Conservation (phyloP, 371 early-diverging fungal genomes). For the Syncephalastrum racemosum region DNA sequence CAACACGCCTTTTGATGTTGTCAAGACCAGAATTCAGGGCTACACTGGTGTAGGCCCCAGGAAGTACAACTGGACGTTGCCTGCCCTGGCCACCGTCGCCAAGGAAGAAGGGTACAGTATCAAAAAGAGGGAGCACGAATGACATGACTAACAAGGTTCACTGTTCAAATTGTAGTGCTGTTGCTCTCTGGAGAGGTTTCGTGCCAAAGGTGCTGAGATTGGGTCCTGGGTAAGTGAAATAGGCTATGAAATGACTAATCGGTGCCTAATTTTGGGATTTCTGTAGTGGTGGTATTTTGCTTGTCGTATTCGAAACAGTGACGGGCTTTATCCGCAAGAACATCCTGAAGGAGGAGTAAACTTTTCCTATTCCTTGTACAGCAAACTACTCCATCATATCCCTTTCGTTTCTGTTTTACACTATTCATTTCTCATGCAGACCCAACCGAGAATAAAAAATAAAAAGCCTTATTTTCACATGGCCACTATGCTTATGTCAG, state of each 20-base stretch:
- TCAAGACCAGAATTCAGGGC: conserved; percentile 95
- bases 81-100: conserved; percentile 81
- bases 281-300: conserved; percentile 70
- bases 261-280: background rate
- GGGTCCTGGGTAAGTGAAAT: conserved; percentile 82
- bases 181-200: conserved; percentile 95
- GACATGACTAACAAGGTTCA: background rate
- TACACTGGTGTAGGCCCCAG: conserved; percentile 60
- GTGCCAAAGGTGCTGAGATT: conserved; percentile 96
- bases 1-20: conserved; percentile 97
- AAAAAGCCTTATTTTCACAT: too few relatives aligned
- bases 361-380: conserved; percentile 3
- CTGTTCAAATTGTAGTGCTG: conserved; percentile 45
- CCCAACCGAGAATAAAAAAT: too few relatives aligned
- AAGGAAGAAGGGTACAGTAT: conserved; percentile 84
- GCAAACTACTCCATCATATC: too few relatives aligned
- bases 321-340: conserved; percentile 83
- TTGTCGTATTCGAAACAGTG: conserved; percentile 93
- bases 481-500: too few relatives aligned
- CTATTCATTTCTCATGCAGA: too few relatives aligned
- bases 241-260: background rate
- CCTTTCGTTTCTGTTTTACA: too few relatives aligned
- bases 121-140: background rate
- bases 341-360: conserved; percentile 43
- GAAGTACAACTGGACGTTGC: conserved; percentile 90